Conservation (phyloP, 1,284 basidiomycete genomes). For the Boletus mariae region DNA sequence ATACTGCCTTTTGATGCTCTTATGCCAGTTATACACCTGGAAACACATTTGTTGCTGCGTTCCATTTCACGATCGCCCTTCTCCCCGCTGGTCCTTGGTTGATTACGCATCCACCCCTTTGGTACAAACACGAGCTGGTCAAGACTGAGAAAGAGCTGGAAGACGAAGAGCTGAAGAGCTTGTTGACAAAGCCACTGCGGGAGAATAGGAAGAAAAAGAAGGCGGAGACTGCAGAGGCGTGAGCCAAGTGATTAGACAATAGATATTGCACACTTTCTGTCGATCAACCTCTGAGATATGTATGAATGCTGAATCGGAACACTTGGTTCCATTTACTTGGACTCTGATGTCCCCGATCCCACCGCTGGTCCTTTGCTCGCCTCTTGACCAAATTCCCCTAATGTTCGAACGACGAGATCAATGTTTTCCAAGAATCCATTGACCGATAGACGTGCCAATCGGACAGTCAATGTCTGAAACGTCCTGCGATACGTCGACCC, state of each 20-base stretch:
- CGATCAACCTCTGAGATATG: slow-evolving; percentile 10
- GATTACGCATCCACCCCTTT: slow-evolving; percentile 82
- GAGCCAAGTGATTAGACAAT: slow-evolving; percentile 33
- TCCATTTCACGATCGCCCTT: slow-evolving; percentile 94
- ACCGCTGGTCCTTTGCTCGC: slow-evolving; percentile 34
- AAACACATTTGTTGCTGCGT: slow-evolving; percentile 82
- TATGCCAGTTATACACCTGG: slow-evolving; percentile 68
- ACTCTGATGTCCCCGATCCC: neutral
- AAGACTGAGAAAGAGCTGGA: slow-evolving; percentile 88
- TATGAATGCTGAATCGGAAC: slow-evolving; percentile 9
- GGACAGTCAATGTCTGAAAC: slow-evolving; percentile 74
- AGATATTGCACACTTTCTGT: slow-evolving; percentile 19
- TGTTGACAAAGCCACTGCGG: slow-evolving; percentile 77
- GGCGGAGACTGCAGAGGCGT: slow-evolving; percentile 36
- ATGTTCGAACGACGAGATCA: slow-evolving; percentile 79
- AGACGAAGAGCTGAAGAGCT: slow-evolving; percentile 79
- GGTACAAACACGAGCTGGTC: slow-evolving; percentile 90
- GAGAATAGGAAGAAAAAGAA: slow-evolving; percentile 92
- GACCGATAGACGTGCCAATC: slow-evolving; percentile 75
- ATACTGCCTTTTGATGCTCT: slow-evolving; percentile 6
- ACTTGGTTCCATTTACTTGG: slow-evolving; percentile 6
- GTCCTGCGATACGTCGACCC: slow-evolving; percentile 40
- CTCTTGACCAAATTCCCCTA: slow-evolving; percentile 71
- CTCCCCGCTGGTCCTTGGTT: slow-evolving; percentile 81
- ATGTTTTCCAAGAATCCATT: slow-evolving; percentile 87